These are phyloP conservation scores for Heracleum sosnowskyi DNA, from an alignment of 129 eudicot genomes.

Conservation along the genomic window DNA sequence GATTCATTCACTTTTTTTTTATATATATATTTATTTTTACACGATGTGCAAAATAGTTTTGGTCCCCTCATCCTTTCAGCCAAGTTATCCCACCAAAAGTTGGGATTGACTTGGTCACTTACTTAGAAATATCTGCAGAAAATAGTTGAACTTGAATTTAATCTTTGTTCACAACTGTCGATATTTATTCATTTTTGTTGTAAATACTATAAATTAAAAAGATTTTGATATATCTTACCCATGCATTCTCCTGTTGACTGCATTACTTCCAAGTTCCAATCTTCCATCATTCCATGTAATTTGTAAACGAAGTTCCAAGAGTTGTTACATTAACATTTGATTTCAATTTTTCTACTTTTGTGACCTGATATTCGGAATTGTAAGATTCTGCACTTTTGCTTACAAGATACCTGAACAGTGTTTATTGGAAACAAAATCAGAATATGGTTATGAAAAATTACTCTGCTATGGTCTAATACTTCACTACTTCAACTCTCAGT, in stretches of 20 bases:
- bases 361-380: no score
- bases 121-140: conserved; percentile 3
- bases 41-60: conserved; percentile 12
- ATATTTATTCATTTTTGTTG: conserved; percentile 14
- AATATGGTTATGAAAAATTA: no score
- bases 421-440: background rate
- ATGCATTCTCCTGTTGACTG: background rate
- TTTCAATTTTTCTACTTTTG: no score
- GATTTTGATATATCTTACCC: background rate
- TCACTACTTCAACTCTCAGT: background rate
- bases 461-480: background rate
- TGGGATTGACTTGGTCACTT: conserved; percentile 1
- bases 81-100: background rate
- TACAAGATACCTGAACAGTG: background rate
- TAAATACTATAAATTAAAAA: conserved; percentile 8
- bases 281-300: no score
- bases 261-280: no score
- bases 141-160: background rate
- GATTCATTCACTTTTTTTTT: background rate
- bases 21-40: background rate
- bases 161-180: background rate
- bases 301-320: background rate
- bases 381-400: no score
- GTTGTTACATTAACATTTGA: no score
- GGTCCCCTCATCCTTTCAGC: background rate